Evolutionary conservation across 495 filamentous ascomycete species (phyloP), one percentile per base, ranked within the genome.

Genomic region (Neurospora sp.): DNA sequence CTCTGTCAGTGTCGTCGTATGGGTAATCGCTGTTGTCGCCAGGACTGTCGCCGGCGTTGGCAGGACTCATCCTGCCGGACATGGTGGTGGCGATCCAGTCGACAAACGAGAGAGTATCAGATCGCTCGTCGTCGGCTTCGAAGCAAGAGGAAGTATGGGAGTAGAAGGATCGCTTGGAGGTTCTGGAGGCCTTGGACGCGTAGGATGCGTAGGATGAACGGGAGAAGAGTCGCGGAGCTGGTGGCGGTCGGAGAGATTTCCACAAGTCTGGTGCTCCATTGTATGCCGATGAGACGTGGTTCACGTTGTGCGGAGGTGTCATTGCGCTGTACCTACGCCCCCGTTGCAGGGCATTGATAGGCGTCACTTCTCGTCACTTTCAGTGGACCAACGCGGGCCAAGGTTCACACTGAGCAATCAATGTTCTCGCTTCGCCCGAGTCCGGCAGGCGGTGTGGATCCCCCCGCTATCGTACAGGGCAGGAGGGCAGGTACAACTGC

Each of bases 111-210:
- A 35, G 69, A 38, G 48, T 75, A 71, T 75, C 74, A 38, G 87
- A 89, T 74, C 84, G 84, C 76, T 90, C 89, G 87, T 90, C 89
- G 81, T 90, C 88, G 72, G 88, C 89, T 77, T 90, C 88, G 71
- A 87, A 87, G 11, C 85, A 87, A 0, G 87, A 88, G 44, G 85
- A 83, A 35, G 54, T 66, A 46, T 83, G 79, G 35, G 84, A 86
- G 69, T 78, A 78, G 73, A 82, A 78, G 0, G 83, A 84, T 41
- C 78, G 76, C 72, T 83, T 85, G 71, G 83, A 86, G n/a, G 44
- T 48, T 48, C 44, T 20, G 44, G 44, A 66, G 54, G 54, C 54
- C 54, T 66, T 66, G 54, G 54, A 66, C 14, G 54, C 54, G 54
- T 66, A 66, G 54, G 54, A 66, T 6, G 77, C 78, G 76, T 82